Conservation (phyloP, 2,329 filamentous ascomycete genomes). For the Colletotrichum higginsianum region DNA sequence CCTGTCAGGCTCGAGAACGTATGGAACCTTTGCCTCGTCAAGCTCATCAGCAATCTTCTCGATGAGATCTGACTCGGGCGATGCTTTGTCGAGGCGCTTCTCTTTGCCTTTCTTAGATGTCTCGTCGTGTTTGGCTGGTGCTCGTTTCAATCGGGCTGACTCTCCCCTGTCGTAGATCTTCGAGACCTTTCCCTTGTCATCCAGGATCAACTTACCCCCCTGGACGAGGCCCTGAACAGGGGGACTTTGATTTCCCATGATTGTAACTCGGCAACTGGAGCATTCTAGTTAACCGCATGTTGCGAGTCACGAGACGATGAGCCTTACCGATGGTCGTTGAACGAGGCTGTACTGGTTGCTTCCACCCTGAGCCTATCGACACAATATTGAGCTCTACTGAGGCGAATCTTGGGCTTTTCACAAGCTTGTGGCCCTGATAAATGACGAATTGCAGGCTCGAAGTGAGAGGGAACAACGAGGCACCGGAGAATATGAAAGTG, state of each 20-base stretch:
- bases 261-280: background rate
- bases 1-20: conserved; percentile 12
- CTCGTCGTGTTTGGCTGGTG: background rate
- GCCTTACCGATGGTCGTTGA: background rate
- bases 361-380: background rate
- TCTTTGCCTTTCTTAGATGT: background rate
- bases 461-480: background rate
- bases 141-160: background rate
- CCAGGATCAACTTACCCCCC: conserved; percentile 12
- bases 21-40: conserved; percentile 2
- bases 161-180: conserved; percentile 21
- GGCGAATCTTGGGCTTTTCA: too few relatives aligned
- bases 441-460: background rate
- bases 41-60: background rate
- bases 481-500: conserved; percentile 8
- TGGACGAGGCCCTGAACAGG: background rate
- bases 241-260: background rate
- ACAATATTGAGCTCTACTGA: background rate
- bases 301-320: background rate
- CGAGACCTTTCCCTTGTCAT: background rate
- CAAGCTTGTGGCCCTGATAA: background rate
- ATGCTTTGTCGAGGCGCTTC: background rate
- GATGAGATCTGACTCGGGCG: background rate
- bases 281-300: background rate
- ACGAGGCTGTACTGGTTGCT: background rate